Conservation (phyloP, 345 rosid species). For the Stellera chamaejasme region DNA sequence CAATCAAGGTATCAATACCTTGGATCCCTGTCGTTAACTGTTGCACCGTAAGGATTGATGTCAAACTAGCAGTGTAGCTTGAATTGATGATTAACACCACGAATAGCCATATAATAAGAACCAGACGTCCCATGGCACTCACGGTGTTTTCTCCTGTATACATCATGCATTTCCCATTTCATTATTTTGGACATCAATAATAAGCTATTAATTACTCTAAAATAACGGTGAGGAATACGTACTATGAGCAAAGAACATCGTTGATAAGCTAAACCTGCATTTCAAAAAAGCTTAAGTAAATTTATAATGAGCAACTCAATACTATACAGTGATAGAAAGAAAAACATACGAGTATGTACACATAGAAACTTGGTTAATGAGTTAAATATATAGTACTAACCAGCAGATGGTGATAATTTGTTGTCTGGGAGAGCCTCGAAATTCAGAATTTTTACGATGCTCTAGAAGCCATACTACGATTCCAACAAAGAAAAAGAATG, state of each 20-base stretch:
- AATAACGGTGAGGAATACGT: slow-evolving; percentile 20
- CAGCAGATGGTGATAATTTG: slow-evolving; percentile 67
- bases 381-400: slow-evolving; percentile 27
- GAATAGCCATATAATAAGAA: slow-evolving; percentile 77
- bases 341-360: too few relatives aligned
- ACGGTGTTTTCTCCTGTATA: slow-evolving; percentile 72
- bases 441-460: slow-evolving; percentile 64
- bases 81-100: slow-evolving; percentile 84
- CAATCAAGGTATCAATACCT: slow-evolving; percentile 60
- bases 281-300: not conserved
- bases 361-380: not conserved
- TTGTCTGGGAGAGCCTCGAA: slow-evolving; percentile 74
- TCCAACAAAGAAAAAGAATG: slow-evolving; percentile 68
- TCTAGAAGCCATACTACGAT: slow-evolving; percentile 89
- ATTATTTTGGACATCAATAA: too few relatives aligned
- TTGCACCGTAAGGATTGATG: slow-evolving; percentile 81
- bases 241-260: slow-evolving; percentile 90
- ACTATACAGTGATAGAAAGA: not conserved
- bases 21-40: slow-evolving; percentile 59
- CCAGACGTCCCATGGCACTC: slow-evolving; percentile 68
- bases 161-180: too few relatives aligned
- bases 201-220: not conserved
- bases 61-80: slow-evolving; percentile 87
- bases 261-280: slow-evolving; percentile 95
- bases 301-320: not conserved